Conservation (phyloP, 495 filamentous ascomycete species). For the Aspergillus incahuasiensis region DNA sequence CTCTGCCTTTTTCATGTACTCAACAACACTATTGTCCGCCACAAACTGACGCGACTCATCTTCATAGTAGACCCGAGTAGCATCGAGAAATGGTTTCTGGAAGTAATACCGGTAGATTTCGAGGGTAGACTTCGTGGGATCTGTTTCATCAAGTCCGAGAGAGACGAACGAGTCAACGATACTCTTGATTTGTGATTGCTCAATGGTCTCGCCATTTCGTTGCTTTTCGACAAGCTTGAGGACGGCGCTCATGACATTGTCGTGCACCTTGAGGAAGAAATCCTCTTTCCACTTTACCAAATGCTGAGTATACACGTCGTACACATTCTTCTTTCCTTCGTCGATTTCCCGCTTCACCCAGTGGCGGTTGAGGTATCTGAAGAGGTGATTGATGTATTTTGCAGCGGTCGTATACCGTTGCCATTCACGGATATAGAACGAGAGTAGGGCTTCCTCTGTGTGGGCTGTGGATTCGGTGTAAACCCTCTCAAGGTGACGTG, state of each 20-base stretch:
- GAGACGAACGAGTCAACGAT: conserved; percentile 98
- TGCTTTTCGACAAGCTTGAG: conserved; percentile 96
- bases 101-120: conserved; percentile 92
- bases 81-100: conserved; percentile 83
- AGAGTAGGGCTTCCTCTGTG: conserved; percentile 82
- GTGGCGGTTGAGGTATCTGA: conserved; percentile 94
- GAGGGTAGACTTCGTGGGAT: conserved; percentile 87
- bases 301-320: conserved; percentile 96
- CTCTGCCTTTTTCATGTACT: conserved; percentile 99
- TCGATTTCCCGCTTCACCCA: conserved; percentile 99
- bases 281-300: conserved; percentile 91
- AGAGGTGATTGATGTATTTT: conserved; percentile 95
- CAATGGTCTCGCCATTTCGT: conserved; percentile 95
- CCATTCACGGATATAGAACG: conserved; percentile 98
- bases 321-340: conserved; percentile 97
- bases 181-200: conserved; percentile 92
- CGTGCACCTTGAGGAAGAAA: conserved; percentile 76
- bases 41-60: conserved; percentile 92
- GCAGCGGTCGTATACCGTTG: conserved; percentile 89
- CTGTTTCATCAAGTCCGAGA: conserved; percentile 87
- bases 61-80: conserved; percentile 81
- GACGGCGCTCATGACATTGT: conserved; percentile 91
- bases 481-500: conserved; percentile 64
- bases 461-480: conserved; percentile 66
- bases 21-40: conserved; percentile 93